Evolutionary conservation across 73 alveolate species (phyloP), one percentile per base, ranked within the genome.

Genomic region (Durusdinium trenchii): DNA sequence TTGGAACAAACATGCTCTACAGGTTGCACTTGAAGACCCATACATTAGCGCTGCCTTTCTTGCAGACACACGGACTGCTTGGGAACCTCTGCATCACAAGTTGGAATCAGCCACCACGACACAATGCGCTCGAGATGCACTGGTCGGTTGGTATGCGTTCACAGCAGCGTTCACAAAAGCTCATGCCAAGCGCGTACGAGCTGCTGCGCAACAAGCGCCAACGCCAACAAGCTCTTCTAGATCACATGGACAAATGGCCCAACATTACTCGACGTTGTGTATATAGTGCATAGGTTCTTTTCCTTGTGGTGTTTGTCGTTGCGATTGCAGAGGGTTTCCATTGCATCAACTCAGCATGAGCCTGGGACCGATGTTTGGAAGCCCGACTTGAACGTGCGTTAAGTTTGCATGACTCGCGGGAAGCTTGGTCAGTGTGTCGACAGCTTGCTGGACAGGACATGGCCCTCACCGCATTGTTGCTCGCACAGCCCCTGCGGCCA

Each of bases 1-100:
- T 35, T 83, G 94, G 94, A 83, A 83, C 94, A 83, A 51, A 20
- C 94, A 83, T 50, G 94, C 94, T 12, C 38, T 83, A 14, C 94
- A 83, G 57, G 51, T 51, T 48, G 94, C 94, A 3, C 38, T 83
- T 51, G 94, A 83, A 30, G 94, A 83, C 42, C 50, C 47, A 23
- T 32, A 38, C 3, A 75, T 83, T 57, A 75, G 94, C 76, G 32
- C 48, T 0, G 35, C 30, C 3, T 83, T 83, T 38, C 51, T 83
- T 30, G 38, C 42, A 0, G 94, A 48, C 6, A 50, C 40, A 6
- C 51, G 3, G 30, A 48, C 16, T 35, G 94, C 78, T 48, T 83
- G 45, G 94, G 43, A 14, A 43, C 75, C 42, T 50, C 40, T 83
- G 75, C 94, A 46, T 12, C 46, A 73, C 69, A 26, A 4, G 32